Conservation (phyloP, 805 yeast genomes). For the Myxozyma nipponensis region DNA sequence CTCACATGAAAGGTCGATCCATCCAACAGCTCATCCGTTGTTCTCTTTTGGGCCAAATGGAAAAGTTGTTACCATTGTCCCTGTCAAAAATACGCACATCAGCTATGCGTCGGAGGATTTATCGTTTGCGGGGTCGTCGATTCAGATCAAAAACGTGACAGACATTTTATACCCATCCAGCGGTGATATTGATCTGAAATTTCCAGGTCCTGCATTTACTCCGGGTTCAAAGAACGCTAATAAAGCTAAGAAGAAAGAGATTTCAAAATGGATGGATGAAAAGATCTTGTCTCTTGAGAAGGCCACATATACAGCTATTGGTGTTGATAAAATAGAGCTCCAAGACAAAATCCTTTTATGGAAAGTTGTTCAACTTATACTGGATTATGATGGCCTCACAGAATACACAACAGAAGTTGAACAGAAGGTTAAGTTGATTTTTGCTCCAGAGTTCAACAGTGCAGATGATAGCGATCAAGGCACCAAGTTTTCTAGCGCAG, state of each 20-base stretch:
- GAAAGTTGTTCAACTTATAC: conserved; percentile 37
- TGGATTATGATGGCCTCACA: conserved; percentile 27
- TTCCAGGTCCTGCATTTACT: conserved; percentile 66
- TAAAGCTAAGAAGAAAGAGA: conserved; percentile 60
- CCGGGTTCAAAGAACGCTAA: conserved; percentile 36
- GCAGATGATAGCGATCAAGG: conserved; percentile 14
- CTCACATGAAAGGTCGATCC: background rate
- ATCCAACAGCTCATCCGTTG: conserved; percentile 45
- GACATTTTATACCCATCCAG: conserved; percentile 30
- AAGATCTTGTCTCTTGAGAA: conserved; percentile 32
- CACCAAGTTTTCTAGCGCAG: conserved; percentile 28
- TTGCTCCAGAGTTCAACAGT: conserved; percentile 28
- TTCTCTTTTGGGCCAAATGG: conserved; percentile 58
- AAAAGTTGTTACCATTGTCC: conserved; percentile 46
- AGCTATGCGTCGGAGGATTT: conserved; percentile 37
- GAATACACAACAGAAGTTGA: conserved; percentile 10
- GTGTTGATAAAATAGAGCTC: conserved; percentile 30
- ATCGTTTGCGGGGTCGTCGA: conserved; percentile 34
- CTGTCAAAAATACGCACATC: conserved; percentile 32
- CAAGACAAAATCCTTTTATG: conserved; percentile 35
- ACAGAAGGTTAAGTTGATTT: conserved; percentile 16
- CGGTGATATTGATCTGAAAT: conserved; percentile 39
- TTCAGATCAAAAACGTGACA: conserved; percentile 33
- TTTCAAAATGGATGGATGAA: conserved; percentile 63
- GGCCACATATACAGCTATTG: conserved; percentile 27